These are phyloP conservation scores for Dinochytrium kinnereticum DNA, from an alignment of 371 early-diverging fungal genomes.

Conservation along the genomic window DNA sequence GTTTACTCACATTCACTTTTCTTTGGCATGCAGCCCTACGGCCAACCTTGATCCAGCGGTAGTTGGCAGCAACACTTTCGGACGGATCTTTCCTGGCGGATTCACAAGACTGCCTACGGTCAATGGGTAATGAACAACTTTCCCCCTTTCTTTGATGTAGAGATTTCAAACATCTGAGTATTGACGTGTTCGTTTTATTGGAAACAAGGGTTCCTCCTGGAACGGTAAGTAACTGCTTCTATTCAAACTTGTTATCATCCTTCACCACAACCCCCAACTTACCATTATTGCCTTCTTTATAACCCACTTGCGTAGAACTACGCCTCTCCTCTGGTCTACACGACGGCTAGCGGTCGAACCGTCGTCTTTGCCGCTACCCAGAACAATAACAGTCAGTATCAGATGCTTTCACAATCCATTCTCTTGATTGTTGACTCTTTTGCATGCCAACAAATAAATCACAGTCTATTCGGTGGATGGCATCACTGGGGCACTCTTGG, in stretches of 20 bases:
- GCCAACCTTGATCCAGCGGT: conserved; percentile 23
- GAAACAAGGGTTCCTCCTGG: background rate
- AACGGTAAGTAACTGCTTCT: background rate
- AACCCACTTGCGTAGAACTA: background rate
- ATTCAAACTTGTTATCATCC: background rate
- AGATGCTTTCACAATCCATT: too few species aligned
- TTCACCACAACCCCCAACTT: background rate
- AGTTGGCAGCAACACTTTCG: conserved; percentile 7
- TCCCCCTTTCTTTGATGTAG: background rate
- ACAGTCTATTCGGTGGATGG: conserved; percentile 14
- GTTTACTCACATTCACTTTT: background rate
- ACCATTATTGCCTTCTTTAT: background rate
- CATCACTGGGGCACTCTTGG: background rate
- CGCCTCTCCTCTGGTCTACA: conserved; percentile 26
- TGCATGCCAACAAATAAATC: too few species aligned
- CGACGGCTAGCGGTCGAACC: background rate
- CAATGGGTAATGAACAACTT: background rate
- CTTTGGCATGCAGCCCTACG: background rate
- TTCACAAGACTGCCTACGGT: background rate
- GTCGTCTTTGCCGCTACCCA: conserved; percentile 16
- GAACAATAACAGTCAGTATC: conserved; percentile 19
- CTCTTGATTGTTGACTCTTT: too few species aligned
- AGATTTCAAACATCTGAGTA: background rate
- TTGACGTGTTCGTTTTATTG: background rate
- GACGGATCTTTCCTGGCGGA: background rate